Conservation (phyloP, 805 yeast genomes). For the Jamesozyma rosinii region DNA sequence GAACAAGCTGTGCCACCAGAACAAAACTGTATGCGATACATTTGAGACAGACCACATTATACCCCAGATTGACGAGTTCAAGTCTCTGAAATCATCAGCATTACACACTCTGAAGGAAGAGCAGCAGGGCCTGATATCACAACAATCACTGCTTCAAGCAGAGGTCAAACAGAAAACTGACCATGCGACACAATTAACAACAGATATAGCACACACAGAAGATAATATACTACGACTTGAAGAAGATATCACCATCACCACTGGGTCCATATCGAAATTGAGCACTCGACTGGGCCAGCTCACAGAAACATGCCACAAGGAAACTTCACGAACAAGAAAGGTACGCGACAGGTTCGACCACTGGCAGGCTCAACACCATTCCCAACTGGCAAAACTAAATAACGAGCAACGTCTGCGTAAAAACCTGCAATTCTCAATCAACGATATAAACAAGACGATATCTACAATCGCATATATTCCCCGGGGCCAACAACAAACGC, state of each 20-base stretch:
- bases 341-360: too few relatives aligned
- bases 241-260: too few relatives aligned
- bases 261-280: too few relatives aligned
- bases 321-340: too few relatives aligned
- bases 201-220: slow-evolving; percentile 8
- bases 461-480: neutral
- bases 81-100: slow-evolving; percentile 14
- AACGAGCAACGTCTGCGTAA: slow-evolving; percentile 34
- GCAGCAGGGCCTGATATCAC: slow-evolving; percentile 7
- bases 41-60: slow-evolving; percentile 9
- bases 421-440: slow-evolving; percentile 41
- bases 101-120: slow-evolving; percentile 14
- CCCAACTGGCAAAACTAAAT: slow-evolving; percentile 27
- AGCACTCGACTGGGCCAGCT: too few relatives aligned
- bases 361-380: too few relatives aligned
- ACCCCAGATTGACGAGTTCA: slow-evolving; percentile 19
- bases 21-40: slow-evolving; percentile 8
- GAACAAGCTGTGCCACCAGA: slow-evolving; percentile 8
- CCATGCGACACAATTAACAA: slow-evolving; percentile 8
- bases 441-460: slow-evolving; percentile 19
- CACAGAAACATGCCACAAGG: too few relatives aligned
- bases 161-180: neutral
- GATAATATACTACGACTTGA: neutral
- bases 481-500: too few relatives aligned
- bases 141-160: neutral